These are phyloP conservation scores for Kwoniella dendrophila DNA, from an alignment of 768 basidiomycete species.

Conservation along the genomic window DNA sequence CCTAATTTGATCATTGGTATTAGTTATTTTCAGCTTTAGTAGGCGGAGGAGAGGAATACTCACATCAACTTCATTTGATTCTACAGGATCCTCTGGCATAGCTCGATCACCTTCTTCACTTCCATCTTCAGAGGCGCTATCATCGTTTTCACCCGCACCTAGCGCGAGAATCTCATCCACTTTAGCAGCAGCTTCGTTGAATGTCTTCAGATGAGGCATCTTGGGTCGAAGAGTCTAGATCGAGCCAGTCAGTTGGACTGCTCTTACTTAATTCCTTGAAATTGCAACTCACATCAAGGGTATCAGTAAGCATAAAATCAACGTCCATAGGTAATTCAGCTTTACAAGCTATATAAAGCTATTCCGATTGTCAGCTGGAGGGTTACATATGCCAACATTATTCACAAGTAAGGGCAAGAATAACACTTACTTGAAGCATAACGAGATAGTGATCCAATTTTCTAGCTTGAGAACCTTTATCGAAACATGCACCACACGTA, in stretches of 20 bases:
- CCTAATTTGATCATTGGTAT: not conserved
- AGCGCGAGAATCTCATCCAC: slow-evolving; percentile 88
- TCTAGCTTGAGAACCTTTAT: slow-evolving; percentile 85
- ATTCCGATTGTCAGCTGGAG: slow-evolving; percentile 1
- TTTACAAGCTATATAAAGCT: slow-evolving; percentile 88
- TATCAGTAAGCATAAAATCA: slow-evolving; percentile 95
- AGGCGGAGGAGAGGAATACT: too few relatives aligned
- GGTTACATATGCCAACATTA: not conserved
- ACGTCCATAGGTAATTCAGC: slow-evolving; percentile 91
- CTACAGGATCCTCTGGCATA: slow-evolving; percentile 8
- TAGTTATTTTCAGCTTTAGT: too few relatives aligned
- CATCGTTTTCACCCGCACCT: slow-evolving; percentile 52
- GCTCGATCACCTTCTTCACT: slow-evolving; percentile 62
- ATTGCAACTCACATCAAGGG: slow-evolving; percentile 69
- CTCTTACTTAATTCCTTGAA: not conserved
- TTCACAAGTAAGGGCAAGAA: too few relatives aligned
- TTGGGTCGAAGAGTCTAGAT: slow-evolving; percentile 83
- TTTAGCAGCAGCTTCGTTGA: slow-evolving; percentile 81
- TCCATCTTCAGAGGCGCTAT: slow-evolving; percentile 39
- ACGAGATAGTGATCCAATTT: slow-evolving; percentile 89
- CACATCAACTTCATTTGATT: slow-evolving; percentile 17
- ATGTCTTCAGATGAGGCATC: slow-evolving; percentile 67
- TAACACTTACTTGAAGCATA: slow-evolving; percentile 79
- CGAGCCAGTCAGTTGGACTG: slow-evolving; percentile 4
- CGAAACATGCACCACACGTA: slow-evolving; percentile 97